These are phyloP conservation scores for Carpinus viminea DNA, from an alignment of 306 rosid genomes.

Conservation along the genomic window DNA sequence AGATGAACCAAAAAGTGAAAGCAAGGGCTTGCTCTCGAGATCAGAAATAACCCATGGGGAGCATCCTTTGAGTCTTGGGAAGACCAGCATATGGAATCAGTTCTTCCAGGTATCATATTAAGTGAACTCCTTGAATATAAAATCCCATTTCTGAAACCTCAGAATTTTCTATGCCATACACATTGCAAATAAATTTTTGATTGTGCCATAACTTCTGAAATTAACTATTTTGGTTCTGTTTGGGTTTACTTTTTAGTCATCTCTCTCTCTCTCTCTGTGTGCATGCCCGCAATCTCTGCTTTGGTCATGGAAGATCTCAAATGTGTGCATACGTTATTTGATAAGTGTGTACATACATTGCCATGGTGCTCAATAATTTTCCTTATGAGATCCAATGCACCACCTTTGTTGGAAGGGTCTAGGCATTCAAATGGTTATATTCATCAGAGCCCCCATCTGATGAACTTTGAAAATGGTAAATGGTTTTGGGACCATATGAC, in stretches of 20 bases:
- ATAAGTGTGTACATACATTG: neutral
- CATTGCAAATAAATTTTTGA: too few relatives aligned
- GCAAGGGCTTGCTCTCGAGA: conserved; percentile 76
- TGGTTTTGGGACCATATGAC: neutral
- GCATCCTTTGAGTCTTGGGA: conserved; percentile 98
- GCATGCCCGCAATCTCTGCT: too few relatives aligned
- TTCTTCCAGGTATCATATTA: conserved; percentile 77
- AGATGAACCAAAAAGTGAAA: conserved; percentile 54
- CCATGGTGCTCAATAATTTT: neutral
- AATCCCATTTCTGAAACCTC: too few relatives aligned
- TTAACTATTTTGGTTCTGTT: too few relatives aligned
- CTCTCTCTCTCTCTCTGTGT: neutral
- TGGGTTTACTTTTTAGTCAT: too few relatives aligned
- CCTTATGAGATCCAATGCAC: neutral
- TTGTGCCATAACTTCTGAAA: too few relatives aligned
- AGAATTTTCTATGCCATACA: too few relatives aligned
- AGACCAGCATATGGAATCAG: conserved; percentile 94
- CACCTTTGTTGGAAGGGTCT: neutral
- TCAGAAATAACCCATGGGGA: conserved; percentile 87
- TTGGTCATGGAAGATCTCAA: neutral
- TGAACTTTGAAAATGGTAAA: neutral
- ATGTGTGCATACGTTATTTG: too few relatives aligned
- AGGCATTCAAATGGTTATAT: neutral
- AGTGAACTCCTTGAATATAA: conserved; percentile 10
- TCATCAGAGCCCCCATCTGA: neutral